These are phyloP conservation scores for Musa schizocarpa DNA, from an alignment of 176 grass and related monocot species.

Conservation along the genomic window DNA sequence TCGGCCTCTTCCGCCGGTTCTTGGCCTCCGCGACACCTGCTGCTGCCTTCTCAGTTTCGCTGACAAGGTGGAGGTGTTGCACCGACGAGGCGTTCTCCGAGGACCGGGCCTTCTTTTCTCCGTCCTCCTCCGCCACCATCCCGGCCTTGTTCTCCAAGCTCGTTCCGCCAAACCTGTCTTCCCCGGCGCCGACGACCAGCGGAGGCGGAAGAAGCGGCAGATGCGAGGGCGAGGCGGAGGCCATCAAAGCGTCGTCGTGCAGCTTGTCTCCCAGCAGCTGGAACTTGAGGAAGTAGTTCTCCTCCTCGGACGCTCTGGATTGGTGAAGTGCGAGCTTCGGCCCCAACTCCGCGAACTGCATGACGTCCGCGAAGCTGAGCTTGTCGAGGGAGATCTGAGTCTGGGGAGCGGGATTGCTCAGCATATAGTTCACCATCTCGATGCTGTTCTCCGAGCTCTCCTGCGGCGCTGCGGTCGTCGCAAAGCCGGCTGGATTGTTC, in stretches of 20 bases:
- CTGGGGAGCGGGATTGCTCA: constrained; percentile 42
- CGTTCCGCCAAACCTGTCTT: too few relatives aligned
- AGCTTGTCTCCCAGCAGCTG: constrained; percentile 15
- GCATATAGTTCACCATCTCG: constrained; percentile 89
- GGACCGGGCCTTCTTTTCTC: constrained; percentile 28
- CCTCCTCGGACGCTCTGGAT: constrained; percentile 23
- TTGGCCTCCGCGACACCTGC: constrained; percentile 25
- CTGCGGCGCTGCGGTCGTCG: background rate
- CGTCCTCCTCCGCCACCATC: constrained; percentile 3
- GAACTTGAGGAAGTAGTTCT: constrained; percentile 60
- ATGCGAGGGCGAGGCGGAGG: background rate
- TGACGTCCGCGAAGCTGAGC: constrained; percentile 75
- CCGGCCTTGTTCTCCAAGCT: too few relatives aligned
- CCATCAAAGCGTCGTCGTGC: constrained; percentile 3
- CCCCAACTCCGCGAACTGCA: constrained; percentile 89
- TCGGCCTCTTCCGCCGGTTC: constrained; percentile 65
- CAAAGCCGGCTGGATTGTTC: background rate
- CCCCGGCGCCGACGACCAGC: background rate
- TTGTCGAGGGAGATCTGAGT: constrained; percentile 55
- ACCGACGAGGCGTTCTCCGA: constrained; percentile 41
- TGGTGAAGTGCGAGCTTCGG: constrained; percentile 78
- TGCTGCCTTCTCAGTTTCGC: constrained; percentile 11
- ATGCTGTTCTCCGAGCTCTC: constrained; percentile 17
- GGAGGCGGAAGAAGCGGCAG: background rate
- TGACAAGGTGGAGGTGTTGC: constrained; percentile 16